Conservation (phyloP, 2,329 filamentous ascomycete genomes). For the Neocatenulostroma microsporum region DNA sequence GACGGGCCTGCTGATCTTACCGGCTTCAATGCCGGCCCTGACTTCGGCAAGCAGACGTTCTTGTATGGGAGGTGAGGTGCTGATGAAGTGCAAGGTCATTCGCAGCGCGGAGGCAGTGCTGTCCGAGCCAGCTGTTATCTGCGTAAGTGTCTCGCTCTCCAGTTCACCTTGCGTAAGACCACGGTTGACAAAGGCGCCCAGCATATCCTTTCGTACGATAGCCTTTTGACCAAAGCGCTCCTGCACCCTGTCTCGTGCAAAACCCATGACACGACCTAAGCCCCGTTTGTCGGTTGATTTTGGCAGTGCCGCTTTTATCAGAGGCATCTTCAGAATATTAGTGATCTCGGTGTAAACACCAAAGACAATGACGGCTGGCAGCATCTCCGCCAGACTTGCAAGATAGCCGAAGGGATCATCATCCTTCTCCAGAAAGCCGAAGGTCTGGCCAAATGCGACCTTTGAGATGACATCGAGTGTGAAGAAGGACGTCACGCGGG, state of each 20-base stretch:
- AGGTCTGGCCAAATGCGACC: conserved; percentile 37
- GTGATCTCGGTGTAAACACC: conserved; percentile 38
- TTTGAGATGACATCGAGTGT: conserved; percentile 37
- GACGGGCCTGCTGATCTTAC: conserved; percentile 36
- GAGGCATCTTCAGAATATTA: conserved; percentile 34
- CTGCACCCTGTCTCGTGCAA: conserved; percentile 41
- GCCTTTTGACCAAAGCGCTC: conserved; percentile 40
- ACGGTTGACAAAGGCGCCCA: conserved; percentile 45
- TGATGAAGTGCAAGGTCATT: conserved; percentile 46
- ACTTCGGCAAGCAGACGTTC: conserved; percentile 42
- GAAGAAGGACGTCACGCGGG: conserved; percentile 32
- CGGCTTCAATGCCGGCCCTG: conserved; percentile 31
- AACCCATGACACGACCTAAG: conserved; percentile 32
- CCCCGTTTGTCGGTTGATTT: conserved; percentile 41
- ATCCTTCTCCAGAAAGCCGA: conserved; percentile 45
- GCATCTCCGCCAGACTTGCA: conserved; percentile 34
- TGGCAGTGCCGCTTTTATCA: conserved; percentile 38
- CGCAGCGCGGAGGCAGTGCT: conserved; percentile 51
- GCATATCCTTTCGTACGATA: conserved; percentile 45
- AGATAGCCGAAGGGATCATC: conserved; percentile 45
- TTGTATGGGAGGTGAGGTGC: conserved; percentile 44
- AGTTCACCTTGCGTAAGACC: conserved; percentile 36
- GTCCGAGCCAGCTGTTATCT: conserved; percentile 50
- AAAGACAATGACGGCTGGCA: conserved; percentile 41
- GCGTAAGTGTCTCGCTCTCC: conserved; percentile 39